phyloP scores from a whole-genome alignment of 2,329 filamentous ascomycete genomes.

The Fusarium sororula region DNA sequence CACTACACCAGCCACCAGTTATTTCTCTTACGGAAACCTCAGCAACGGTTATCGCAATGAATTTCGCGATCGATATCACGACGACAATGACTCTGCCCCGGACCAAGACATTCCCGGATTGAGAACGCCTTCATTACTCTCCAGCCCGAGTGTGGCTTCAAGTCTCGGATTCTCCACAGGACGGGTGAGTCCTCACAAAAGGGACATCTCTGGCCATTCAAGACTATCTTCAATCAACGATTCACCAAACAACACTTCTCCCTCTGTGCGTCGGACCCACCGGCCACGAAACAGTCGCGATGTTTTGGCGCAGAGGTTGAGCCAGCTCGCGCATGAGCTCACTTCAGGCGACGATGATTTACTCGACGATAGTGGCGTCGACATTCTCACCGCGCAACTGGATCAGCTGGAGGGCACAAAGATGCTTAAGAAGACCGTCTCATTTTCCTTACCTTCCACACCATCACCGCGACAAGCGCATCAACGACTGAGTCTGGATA shows the following conservation, averaged over 20 bases:
- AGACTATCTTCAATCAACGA: conserved; percentile 33
- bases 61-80: conserved; percentile 39
- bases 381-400: conserved; percentile 51
- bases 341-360: conserved; percentile 45
- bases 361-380: conserved; percentile 49
- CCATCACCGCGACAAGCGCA: conserved; percentile 30
- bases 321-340: conserved; percentile 52
- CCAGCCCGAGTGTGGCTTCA: conserved; percentile 48
- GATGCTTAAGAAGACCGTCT: conserved; percentile 34
- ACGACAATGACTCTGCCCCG: conserved; percentile 34
- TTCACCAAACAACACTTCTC: conserved; percentile 38
- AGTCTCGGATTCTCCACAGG: conserved; percentile 46
- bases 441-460: conserved; percentile 33
- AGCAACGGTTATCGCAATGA: conserved; percentile 35
- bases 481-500: conserved; percentile 38
- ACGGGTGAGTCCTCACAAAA: conserved; percentile 46
- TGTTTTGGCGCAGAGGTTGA: conserved; percentile 55
- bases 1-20: conserved; percentile 38
- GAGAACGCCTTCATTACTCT: conserved; percentile 44
- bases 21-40: conserved; percentile 32
- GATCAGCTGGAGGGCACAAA: conserved; percentile 45
- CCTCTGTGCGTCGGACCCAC: conserved; percentile 30
- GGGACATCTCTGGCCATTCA: conserved; percentile 41
- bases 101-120: conserved; percentile 36
- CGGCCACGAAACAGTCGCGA: conserved; percentile 41